Conservation (phyloP, 495 filamentous ascomycete genomes). For the Sporormia fimetaria region DNA sequence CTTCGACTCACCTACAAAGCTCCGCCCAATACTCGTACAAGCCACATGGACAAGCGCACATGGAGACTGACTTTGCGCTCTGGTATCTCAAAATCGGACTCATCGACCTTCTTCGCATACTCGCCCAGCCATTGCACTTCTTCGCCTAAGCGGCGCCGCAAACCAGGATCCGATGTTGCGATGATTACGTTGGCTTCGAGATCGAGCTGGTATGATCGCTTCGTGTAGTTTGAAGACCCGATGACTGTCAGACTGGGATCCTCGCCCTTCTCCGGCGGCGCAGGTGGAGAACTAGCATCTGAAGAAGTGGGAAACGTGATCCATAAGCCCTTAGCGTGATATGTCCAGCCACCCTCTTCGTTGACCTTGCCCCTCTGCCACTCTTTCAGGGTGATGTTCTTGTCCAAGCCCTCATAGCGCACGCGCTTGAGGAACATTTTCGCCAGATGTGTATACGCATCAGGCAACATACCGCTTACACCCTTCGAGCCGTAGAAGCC, state of each 20-base stretch:
- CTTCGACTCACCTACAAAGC: constrained; percentile 36
- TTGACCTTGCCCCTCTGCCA: constrained; percentile 78
- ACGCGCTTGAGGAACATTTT: constrained; percentile 68
- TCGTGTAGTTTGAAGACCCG: constrained; percentile 92
- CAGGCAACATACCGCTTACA: constrained; percentile 77
- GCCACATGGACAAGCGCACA: constrained; percentile 85
- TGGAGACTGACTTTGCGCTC: constrained; percentile 77
- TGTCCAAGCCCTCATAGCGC: constrained; percentile 45
- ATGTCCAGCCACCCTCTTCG: constrained; percentile 81
- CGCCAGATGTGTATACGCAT: constrained; percentile 80
- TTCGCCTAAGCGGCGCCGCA: constrained; percentile 61
- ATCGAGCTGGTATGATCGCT: constrained; percentile 82
- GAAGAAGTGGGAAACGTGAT: constrained; percentile 46
- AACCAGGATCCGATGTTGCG: constrained; percentile 60
- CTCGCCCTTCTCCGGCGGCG: constrained; percentile 24
- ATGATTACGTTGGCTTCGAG: constrained; percentile 78
- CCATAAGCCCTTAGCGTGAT: constrained; percentile 97
- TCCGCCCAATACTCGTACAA: constrained; percentile 39
- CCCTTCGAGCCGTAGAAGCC: constrained; percentile 88
- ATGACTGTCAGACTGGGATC: constrained; percentile 69
- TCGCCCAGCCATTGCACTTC: constrained; percentile 72
- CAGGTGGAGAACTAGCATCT: constrained; percentile 5
- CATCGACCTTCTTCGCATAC: constrained; percentile 50
- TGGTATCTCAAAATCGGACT: constrained; percentile 63
- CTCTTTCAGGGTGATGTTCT: constrained; percentile 63